Conservation (phyloP, 2,329 filamentous ascomycete genomes). For the Emmonsia crescens region DNA sequence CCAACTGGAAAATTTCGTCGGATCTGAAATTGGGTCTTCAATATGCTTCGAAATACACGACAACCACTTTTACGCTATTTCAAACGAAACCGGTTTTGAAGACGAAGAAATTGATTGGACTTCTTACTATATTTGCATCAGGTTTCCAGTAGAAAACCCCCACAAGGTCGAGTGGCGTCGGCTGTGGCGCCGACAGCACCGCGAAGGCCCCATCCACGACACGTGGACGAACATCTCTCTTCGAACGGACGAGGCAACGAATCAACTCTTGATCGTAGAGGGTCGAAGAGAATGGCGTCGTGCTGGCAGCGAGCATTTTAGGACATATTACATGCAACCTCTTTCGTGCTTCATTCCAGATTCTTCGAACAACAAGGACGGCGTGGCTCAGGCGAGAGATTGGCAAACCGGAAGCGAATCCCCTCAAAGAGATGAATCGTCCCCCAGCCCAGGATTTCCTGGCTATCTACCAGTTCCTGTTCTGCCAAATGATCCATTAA, state of each 20-base stretch:
- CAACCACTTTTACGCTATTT: conserved; percentile 57
- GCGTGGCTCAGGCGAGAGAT: background rate
- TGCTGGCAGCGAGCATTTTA: conserved; percentile 46
- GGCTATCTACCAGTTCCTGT: conserved; percentile 11
- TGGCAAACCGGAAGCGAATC: background rate
- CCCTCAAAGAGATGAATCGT: background rate
- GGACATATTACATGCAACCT: conserved; percentile 53
- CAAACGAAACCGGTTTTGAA: conserved; percentile 53
- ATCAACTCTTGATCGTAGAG: conserved; percentile 53
- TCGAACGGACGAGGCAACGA: conserved; percentile 48
- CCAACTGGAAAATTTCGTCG: conserved; percentile 49
- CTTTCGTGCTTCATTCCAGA: conserved; percentile 21
- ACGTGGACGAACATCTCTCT: conserved; percentile 60
- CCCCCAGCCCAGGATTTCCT: conserved; percentile 8
- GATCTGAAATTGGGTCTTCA: conserved; percentile 54
- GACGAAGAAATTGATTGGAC: conserved; percentile 55
- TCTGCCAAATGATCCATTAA: conserved; percentile 21
- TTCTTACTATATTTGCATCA: conserved; percentile 58
- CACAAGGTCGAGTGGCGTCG: conserved; percentile 40
- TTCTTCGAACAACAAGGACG: conserved; percentile 1
- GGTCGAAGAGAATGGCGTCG: conserved; percentile 56
- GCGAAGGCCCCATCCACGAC: conserved; percentile 62
- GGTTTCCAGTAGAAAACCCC: conserved; percentile 44
- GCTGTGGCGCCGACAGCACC: conserved; percentile 56
- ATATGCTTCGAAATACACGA: conserved; percentile 63